Conservation (phyloP, 2,329 filamentous ascomycete species). For the Penicillium sp. region DNA sequence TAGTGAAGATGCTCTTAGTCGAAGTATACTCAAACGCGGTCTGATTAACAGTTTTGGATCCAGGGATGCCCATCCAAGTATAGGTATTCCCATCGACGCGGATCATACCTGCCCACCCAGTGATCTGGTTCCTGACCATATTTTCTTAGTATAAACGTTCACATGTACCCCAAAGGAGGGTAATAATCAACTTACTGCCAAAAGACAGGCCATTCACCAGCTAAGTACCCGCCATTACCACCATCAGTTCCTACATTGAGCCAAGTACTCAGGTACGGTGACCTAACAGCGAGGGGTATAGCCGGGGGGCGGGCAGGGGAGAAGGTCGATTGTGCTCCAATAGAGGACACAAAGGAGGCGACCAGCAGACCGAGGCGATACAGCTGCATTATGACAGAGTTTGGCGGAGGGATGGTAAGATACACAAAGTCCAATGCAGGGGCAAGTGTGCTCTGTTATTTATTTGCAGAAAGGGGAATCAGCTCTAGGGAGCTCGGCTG, state of each 20-base stretch:
- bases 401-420: constrained; percentile 14
- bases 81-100: constrained; percentile 64
- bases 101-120: constrained; percentile 68
- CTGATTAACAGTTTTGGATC: constrained; percentile 54
- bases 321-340: constrained; percentile 54
- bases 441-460: constrained; percentile 21
- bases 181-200: constrained; percentile 59
- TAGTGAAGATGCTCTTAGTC: constrained; percentile 68
- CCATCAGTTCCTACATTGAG: constrained; percentile 61
- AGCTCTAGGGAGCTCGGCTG: constrained; percentile 7
- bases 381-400: constrained; percentile 32
- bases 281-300: constrained; percentile 70
- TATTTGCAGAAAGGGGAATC: constrained; percentile 10
- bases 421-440: constrained; percentile 21
- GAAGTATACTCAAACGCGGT: constrained; percentile 68
- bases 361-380: constrained; percentile 27
- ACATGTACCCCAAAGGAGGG: not conserved
- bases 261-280: constrained; percentile 74
- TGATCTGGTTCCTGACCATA: constrained; percentile 52
- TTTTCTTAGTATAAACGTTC: constrained; percentile 18
- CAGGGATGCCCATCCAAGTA: constrained; percentile 66
- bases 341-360: constrained; percentile 24
- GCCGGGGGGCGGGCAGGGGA: constrained; percentile 65
- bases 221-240: constrained; percentile 65
- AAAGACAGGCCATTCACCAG: constrained; percentile 68